These are phyloP conservation scores for Lumnitzera racemosa DNA, from an alignment of 345 rosid species.

Conservation along the genomic window DNA sequence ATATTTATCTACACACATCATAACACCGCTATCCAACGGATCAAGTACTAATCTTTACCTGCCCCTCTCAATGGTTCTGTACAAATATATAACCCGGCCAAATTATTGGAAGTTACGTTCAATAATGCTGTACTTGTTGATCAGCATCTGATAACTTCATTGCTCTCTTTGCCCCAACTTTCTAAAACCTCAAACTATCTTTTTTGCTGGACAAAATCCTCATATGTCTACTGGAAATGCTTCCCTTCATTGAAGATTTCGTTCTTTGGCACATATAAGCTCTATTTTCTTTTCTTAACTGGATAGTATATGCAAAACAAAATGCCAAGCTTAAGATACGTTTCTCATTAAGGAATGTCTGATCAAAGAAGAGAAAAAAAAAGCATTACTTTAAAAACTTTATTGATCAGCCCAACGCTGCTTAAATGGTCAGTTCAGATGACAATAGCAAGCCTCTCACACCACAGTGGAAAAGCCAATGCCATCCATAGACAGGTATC, in stretches of 20 bases:
- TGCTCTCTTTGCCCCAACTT: slow-evolving; percentile 62
- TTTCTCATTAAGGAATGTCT: slow-evolving; percentile 17
- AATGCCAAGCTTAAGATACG: slow-evolving; percentile 42
- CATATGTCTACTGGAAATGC: slow-evolving; percentile 57
- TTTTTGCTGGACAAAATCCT: slow-evolving; percentile 45
- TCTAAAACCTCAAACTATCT: slow-evolving; percentile 44
- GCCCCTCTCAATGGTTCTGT: slow-evolving; percentile 43
- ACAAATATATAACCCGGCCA: slow-evolving; percentile 46
- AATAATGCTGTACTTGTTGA: slow-evolving; percentile 39
- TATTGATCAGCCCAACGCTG: slow-evolving; percentile 19
- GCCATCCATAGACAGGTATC: slow-evolving; percentile 16
- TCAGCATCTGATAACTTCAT: slow-evolving; percentile 56
- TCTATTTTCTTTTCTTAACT: slow-evolving; percentile 61
- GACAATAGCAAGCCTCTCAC: slow-evolving; percentile 28
- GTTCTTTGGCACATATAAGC: slow-evolving; percentile 73
- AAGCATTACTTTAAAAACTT: slow-evolving; percentile 23
- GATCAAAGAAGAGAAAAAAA: slow-evolving; percentile 14
- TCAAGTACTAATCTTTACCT: slow-evolving; percentile 42
- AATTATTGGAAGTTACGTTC: slow-evolving; percentile 43
- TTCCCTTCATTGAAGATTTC: slow-evolving; percentile 56
- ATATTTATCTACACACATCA: slow-evolving; percentile 7
- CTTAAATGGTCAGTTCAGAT: slow-evolving; percentile 25
- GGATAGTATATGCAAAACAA: slow-evolving; percentile 62
- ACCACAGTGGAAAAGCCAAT: slow-evolving; percentile 24
- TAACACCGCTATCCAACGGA: slow-evolving; percentile 24